These are phyloP conservation scores for Colletotrichum eremochloae DNA, from an alignment of 2,329 filamentous ascomycete genomes.

Conservation along the genomic window DNA sequence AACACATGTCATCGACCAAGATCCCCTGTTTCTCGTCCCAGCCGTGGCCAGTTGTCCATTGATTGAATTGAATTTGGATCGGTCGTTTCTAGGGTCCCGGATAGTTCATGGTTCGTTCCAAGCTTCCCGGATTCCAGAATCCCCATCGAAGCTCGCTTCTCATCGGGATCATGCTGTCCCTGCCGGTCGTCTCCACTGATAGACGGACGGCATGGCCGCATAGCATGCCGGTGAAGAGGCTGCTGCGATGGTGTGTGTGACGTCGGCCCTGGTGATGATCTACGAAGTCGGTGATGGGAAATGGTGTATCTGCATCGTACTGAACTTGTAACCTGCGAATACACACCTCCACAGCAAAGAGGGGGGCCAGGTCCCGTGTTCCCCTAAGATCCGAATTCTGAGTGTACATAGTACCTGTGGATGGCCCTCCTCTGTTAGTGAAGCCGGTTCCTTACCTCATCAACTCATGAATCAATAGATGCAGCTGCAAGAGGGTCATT, in stretches of 20 bases:
- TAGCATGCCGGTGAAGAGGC: background rate
- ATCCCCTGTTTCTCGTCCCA: constrained; percentile 18
- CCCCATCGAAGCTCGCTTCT: constrained; percentile 10
- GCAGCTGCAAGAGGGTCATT: constrained; percentile 40
- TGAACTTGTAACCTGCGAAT: too few species aligned
- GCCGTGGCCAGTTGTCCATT: constrained; percentile 10
- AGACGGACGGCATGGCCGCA: constrained; percentile 9
- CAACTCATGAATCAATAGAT: constrained; percentile 34
- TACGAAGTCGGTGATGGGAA: constrained; percentile 10
- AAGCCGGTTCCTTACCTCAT: background rate
- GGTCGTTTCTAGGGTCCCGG: background rate
- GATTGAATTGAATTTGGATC: background rate
- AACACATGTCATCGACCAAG: constrained; percentile 39
- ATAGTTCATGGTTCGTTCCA: constrained; percentile 32
- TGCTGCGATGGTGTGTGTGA: constrained; percentile 6
- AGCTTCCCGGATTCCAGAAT: constrained; percentile 22
- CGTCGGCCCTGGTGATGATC: constrained; percentile 3
- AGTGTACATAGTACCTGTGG: background rate
- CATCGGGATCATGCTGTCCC: background rate
- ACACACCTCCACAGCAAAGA: background rate
- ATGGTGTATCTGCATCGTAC: background rate
- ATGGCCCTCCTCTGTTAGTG: background rate
- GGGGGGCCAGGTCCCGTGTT: constrained; percentile 1
- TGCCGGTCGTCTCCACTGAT: constrained; percentile 4
- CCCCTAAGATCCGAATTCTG: constrained; percentile 2